A percentile compares a stretch with the other conserved stretches of the same genome.
These are phyloP conservation scores for Ophiostoma sp. DNA, from an alignment of 2,329 filamentous ascomycete genomes.

Conservation along the genomic window DNA sequence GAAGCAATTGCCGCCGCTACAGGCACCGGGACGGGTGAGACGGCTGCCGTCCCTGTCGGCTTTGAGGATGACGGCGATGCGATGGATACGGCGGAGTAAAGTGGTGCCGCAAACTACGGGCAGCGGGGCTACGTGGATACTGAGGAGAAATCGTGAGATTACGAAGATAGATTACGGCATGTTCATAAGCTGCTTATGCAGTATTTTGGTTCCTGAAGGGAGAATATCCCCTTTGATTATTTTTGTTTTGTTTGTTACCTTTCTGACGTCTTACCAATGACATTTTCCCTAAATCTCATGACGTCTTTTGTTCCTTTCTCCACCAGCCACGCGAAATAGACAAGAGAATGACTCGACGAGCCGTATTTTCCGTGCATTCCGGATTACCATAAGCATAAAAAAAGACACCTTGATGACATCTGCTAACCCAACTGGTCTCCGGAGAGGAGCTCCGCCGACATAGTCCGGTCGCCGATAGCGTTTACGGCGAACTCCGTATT, in stretches of 20 bases:
- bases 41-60: not conserved
- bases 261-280: not conserved
- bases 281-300: not conserved
- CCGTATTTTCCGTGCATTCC: not conserved
- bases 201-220: too few species aligned
- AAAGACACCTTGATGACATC: not conserved
- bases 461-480: not conserved
- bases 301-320: not conserved
- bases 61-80: conserved; percentile 16
- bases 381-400: not conserved
- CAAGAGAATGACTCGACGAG: not conserved
- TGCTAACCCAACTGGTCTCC: too few species aligned
- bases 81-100: conserved; percentile 19
- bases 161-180: not conserved
- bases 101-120: not conserved
- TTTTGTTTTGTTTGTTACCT: not conserved
- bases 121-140: too few species aligned
- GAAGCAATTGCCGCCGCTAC: conserved; percentile 8
- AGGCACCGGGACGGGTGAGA: not conserved
- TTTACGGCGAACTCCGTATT: not conserved
- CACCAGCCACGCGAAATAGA: not conserved
- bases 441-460: not conserved
- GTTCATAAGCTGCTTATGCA: not conserved
- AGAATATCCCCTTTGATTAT: not conserved
- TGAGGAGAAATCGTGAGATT: not conserved